Base-by-base conservation (phyloP, 208 protist species). In the Novymonas esmeraldas region DNA sequence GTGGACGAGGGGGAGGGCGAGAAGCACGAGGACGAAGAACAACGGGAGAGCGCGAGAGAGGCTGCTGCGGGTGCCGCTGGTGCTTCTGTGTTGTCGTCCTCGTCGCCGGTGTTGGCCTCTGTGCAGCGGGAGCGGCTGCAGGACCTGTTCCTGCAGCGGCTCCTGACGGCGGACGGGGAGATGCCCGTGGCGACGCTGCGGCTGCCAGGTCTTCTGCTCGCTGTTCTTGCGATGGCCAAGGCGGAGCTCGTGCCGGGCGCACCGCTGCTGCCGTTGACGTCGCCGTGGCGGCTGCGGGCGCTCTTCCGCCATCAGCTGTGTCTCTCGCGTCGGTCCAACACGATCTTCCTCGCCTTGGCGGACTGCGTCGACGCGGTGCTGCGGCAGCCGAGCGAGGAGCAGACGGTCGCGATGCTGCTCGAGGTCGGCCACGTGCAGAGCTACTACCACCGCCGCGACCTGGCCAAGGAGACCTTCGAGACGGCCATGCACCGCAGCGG, bases 101-200 rank as follows among this genome's bases (percentile, higher is more conserved):
- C 38, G 16, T 42, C 67, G 38, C 59, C 64, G 2, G 58, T 49
- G 24, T 31, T 31, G 4, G 31, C 42, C 16, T 31, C 39, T 3
- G 59, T n/a, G 33, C 45, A 41, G 20, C 34, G 46, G 7, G 73
- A 41, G 26, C 58, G 72, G n/a, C 58, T 84, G 46, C 57, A 70
- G 48, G 84, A 87, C 51, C 42, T 73, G 9, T 94, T 81, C 57
- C 68, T 92, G 31, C 91, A 88, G 64, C 84, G 91, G 2, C 72
- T 96, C 34, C 66, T 97, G n/a, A 80, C 88, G 33, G 84, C 82
- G 33, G 91, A 96, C 52, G 94, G 94, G 3, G 94, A 97, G 76
- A 84, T 93, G 77, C 64, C 81, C 1, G 79, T 80, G n/a, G 61
- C 84, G 24, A 89, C 79, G 58, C 66, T 94, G 28, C 78, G 81